A percentile compares a stretch with the other conserved stretches of the same genome.
These are phyloP conservation scores for Sphenostylis stenocarpa DNA, from an alignment of 306 rosid genomes.

Conservation along the genomic window DNA sequence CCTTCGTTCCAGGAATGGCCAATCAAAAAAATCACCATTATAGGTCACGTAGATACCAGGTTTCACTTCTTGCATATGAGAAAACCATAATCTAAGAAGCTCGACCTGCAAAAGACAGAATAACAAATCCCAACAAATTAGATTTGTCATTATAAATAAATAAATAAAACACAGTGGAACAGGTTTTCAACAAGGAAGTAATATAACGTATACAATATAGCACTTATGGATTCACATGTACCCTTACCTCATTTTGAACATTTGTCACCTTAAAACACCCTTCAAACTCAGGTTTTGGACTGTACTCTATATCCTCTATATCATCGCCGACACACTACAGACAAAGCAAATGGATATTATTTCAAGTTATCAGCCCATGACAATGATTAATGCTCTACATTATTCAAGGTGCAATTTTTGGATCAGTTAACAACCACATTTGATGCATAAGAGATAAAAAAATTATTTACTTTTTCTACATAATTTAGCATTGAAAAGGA, in stretches of 20 bases:
- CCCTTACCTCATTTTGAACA: slow-evolving; percentile 84
- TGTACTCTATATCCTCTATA: slow-evolving; percentile 88
- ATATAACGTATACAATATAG: slow-evolving; percentile 7
- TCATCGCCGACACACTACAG: slow-evolving; percentile 94
- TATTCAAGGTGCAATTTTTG: slow-evolving; percentile 14
- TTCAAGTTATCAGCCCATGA: slow-evolving; percentile 20
- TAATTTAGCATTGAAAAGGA: slow-evolving; percentile 19
- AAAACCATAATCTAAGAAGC: slow-evolving; percentile 89
- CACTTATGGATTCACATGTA: slow-evolving; percentile 1
- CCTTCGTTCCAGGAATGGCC: slow-evolving; percentile 96
- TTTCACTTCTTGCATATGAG: slow-evolving; percentile 94
- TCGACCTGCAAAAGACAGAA: slow-evolving; percentile 49
- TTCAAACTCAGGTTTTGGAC: slow-evolving; percentile 96
- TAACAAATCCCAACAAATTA: background rate
- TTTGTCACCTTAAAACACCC: slow-evolving; percentile 87
- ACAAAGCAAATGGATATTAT: slow-evolving; percentile 35
- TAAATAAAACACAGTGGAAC: slow-evolving; percentile 1
- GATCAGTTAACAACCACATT: slow-evolving; percentile 16
- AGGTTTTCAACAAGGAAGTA: slow-evolving; percentile 18
- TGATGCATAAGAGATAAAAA: slow-evolving; percentile 10
- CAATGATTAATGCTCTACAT: background rate
- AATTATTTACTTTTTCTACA: slow-evolving; percentile 14
- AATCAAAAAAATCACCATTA: slow-evolving; percentile 94
- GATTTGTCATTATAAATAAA: background rate
- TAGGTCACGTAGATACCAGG: slow-evolving; percentile 97